Evolutionary conservation across 257 asterid genomes (phyloP), one percentile per base, ranked within the genome.

Genomic region (Solanum chiquidenum): DNA sequence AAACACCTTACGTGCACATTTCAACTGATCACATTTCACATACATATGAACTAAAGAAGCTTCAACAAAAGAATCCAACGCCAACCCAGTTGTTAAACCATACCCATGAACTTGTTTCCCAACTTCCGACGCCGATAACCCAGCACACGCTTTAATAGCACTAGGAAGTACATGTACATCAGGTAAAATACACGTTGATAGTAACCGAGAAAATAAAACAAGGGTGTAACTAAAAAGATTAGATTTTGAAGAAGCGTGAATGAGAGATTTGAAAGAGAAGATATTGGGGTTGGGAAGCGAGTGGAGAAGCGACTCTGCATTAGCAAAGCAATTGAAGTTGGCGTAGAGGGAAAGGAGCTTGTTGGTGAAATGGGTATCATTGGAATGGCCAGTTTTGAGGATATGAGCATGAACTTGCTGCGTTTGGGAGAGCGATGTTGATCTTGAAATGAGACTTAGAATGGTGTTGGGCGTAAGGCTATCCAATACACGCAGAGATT

Each of bases 51-150:
- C 87, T 86, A 94, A 84, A 46, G 98, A 94, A 5, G 98, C 95
- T 88, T 88, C 93, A 72, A 95, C 96, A 88, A 93, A 94, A 40
- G 94, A 92, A 91, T 95, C 97, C 85, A 82, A 86, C 33, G 87
- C 90, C 66, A 94, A 86, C 87, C 98, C 98, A 58, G 95, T 90
- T 66, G 94, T 77, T 71, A 95, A 64, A 71, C 94, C 91, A 90
- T 90, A 94, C 64, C 95, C 98, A 90, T 96, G 99, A 84, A 95
- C 92, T 85, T 95, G 98, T 88, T 89, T 91, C 86, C 98, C 98
- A 69, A 92, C 38, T 87, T 77, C 60, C 35, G 87, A 89, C 52
- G 91, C 87, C 31, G 89, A 77, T 77, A 96, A 87, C 58, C 95
- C 93, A 29, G 96, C 93, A 86, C 98, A 95, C 29, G 97, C 98